Conservation (phyloP, 1,284 basidiomycete genomes). For the Fomitopsis palustris region DNA sequence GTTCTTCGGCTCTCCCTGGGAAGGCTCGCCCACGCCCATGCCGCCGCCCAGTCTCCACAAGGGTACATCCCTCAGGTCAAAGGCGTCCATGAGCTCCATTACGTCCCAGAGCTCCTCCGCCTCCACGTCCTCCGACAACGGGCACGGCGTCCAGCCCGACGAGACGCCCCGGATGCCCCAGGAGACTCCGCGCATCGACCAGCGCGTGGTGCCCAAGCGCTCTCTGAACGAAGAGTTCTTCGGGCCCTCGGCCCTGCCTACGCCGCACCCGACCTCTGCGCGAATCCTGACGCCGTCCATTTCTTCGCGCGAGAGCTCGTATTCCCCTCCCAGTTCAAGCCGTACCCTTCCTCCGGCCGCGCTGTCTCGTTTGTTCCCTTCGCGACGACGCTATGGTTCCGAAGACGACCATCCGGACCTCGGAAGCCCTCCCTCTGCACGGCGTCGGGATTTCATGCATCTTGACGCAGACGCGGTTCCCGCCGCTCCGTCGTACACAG, state of each 20-base stretch:
- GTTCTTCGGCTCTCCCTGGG: conserved; percentile 30
- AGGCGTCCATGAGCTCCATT: conserved; percentile 7
- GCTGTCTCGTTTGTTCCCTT: conserved; percentile 32
- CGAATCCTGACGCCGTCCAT: conserved; percentile 20
- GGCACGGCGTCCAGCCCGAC: conserved; percentile 3
- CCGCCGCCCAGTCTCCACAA: conserved; percentile 25
- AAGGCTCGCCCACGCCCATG: conserved; percentile 16
- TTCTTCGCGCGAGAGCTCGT: conserved; percentile 23
- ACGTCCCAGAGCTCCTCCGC: conserved; percentile 9
- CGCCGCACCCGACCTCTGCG: conserved; percentile 26
- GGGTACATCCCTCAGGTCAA: conserved; percentile 19
- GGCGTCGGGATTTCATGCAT: conserved; percentile 20
- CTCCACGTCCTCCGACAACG: conserved; percentile 9
- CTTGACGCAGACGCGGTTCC: conserved; percentile 11
- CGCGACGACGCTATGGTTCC: conserved; percentile 25
- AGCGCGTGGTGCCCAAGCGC: conserved; percentile 18
- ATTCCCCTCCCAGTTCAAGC: conserved; percentile 20
- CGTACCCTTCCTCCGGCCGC: conserved; percentile 19
- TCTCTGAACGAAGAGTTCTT: conserved; percentile 33
- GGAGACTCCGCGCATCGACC: conserved; percentile 18
- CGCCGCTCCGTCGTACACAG: neutral
- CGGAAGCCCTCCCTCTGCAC: conserved; percentile 10
- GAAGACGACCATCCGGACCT: conserved; percentile 15
- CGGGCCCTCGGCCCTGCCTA: conserved; percentile 23
- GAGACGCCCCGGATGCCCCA: conserved; percentile 13